Evolutionary conservation across 2,329 filamentous ascomycete genomes (phyloP).

Genomic region (Chaetomium olivaceum): DNA sequence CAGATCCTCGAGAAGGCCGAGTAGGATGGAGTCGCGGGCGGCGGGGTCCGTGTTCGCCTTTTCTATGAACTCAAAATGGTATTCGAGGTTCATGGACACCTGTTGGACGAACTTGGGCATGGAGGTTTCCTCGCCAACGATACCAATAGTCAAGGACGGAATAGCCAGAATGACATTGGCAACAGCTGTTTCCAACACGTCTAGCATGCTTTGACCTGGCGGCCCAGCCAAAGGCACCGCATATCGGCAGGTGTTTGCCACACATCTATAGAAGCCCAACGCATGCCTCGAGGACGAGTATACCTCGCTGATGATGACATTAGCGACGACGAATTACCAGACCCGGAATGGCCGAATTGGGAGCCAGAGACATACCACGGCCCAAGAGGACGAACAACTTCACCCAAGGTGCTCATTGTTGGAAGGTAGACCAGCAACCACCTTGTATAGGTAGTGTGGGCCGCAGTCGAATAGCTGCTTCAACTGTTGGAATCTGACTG

Average conservation of each 20-base stretch:
- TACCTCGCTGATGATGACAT: constrained; percentile 41
- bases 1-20: constrained; percentile 41
- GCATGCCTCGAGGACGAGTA: constrained; percentile 50
- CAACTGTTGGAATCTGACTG: background rate
- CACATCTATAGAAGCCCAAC: constrained; percentile 50
- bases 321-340: background rate
- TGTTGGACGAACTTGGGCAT: constrained; percentile 48
- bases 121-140: constrained; percentile 47
- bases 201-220: constrained; percentile 22
- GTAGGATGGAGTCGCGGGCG: constrained; percentile 38
- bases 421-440: background rate
- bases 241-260: constrained; percentile 50
- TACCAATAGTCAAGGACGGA: constrained; percentile 51
- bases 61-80: constrained; percentile 44
- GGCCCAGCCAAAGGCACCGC: constrained; percentile 26
- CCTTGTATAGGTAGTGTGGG: background rate
- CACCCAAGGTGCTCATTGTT: background rate
- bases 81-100: constrained; percentile 44
- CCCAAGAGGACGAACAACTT: constrained; percentile 28
- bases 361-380: constrained; percentile 15
- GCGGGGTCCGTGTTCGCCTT: constrained; percentile 18
- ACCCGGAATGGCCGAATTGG: background rate
- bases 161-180: constrained; percentile 45
- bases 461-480: background rate
- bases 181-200: constrained; percentile 43